phyloP scores from a whole-genome alignment of 78 protist genomes.

The Bigelowiella natans region DNA sequence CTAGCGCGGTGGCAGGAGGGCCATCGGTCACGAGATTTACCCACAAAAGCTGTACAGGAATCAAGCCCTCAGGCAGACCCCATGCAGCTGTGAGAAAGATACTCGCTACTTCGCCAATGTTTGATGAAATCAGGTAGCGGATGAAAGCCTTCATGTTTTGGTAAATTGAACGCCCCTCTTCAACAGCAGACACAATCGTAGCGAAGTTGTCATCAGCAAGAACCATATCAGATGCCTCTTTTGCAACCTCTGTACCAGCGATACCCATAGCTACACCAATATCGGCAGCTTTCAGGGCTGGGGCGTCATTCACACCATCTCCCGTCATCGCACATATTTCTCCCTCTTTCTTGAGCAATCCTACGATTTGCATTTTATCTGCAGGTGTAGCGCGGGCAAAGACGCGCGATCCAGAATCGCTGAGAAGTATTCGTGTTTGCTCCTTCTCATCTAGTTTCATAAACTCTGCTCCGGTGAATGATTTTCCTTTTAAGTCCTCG shows the following conservation, averaged over 20 bases:
- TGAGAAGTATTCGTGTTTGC: slow-evolving; percentile 13
- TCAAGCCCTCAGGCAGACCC: slow-evolving; percentile 55
- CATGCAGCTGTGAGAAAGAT: slow-evolving; percentile 35
- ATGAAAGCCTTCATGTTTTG: slow-evolving; percentile 59
- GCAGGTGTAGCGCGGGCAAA: slow-evolving; percentile 55
- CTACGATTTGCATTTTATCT: slow-evolving; percentile 58
- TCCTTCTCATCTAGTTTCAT: background rate
- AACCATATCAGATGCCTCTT: slow-evolving; percentile 80
- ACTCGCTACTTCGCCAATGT: slow-evolving; percentile 60
- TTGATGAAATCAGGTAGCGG: slow-evolving; percentile 64
- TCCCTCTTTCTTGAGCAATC: slow-evolving; percentile 27
- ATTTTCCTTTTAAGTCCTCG: slow-evolving; percentile 29
- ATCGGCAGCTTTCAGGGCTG: slow-evolving; percentile 76
- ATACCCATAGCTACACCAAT: slow-evolving; percentile 95
- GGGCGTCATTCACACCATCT: slow-evolving; percentile 94
- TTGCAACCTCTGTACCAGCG: slow-evolving; percentile 86
- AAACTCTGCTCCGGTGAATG: slow-evolving; percentile 48
- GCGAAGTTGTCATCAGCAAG: slow-evolving; percentile 95
- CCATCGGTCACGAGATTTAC: slow-evolving; percentile 71
- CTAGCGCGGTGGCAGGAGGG: slow-evolving; percentile 65
- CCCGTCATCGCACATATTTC: slow-evolving; percentile 64
- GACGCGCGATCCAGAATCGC: background rate
- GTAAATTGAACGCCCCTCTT: slow-evolving; percentile 75
- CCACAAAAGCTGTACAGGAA: slow-evolving; percentile 69
- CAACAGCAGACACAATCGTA: slow-evolving; percentile 81